Conservation (phyloP, 805 yeast species). For the Candida qinlingensis region DNA sequence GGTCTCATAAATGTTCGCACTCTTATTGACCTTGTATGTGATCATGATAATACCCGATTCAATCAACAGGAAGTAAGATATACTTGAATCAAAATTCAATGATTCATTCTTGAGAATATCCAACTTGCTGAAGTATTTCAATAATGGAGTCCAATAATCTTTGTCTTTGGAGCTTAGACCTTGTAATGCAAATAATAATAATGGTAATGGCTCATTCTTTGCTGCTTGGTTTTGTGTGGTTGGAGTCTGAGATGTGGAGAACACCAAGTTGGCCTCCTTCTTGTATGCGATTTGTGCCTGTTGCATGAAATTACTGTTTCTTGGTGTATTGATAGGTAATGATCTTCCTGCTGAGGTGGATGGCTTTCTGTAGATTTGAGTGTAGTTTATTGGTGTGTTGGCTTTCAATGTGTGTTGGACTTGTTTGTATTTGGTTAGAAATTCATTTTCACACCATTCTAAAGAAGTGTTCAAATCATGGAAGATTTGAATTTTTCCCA, state of each 20-base stretch:
- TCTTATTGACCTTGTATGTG: slow-evolving; percentile 40
- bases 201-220: slow-evolving; percentile 35
- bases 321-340: slow-evolving; percentile 31
- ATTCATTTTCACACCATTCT: slow-evolving; percentile 96
- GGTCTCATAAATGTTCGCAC: slow-evolving; percentile 33
- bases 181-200: slow-evolving; percentile 39
- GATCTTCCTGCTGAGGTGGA: slow-evolving; percentile 1
- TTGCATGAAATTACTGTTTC: slow-evolving; percentile 34
- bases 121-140: slow-evolving; percentile 50
- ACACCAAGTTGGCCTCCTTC: slow-evolving; percentile 25
- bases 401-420: slow-evolving; percentile 20
- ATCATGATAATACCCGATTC: slow-evolving; percentile 51
- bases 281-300: slow-evolving; percentile 33
- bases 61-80: slow-evolving; percentile 45
- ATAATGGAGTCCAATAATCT: slow-evolving; percentile 60
- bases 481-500: slow-evolving; percentile 51
- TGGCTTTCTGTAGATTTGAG: slow-evolving; percentile 2
- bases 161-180: slow-evolving; percentile 38
- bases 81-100: slow-evolving; percentile 30
- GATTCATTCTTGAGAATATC: slow-evolving; percentile 48
- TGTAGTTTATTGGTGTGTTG: not conserved
- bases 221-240: slow-evolving; percentile 17
- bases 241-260: not conserved
- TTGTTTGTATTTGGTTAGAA: slow-evolving; percentile 41
- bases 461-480: slow-evolving; percentile 78